Conservation (phyloP, 352 stramenopile genomes). For the Phytophthora capsici region DNA sequence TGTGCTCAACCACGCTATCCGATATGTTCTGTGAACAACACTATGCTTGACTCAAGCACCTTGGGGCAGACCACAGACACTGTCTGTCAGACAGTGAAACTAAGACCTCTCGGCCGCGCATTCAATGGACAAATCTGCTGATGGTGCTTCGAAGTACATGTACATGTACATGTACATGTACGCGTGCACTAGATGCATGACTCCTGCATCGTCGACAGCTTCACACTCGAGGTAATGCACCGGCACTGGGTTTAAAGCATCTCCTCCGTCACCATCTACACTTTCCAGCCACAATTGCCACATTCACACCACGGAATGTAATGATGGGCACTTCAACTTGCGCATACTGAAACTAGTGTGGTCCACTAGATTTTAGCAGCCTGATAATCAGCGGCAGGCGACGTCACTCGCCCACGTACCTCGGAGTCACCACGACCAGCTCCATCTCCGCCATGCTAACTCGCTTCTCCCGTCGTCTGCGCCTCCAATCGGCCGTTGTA, state of each 20-base stretch:
- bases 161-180: too few species aligned
- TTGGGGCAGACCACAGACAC: too few species aligned
- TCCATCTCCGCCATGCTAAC: slow-evolving; percentile 25
- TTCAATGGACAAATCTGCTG: too few species aligned
- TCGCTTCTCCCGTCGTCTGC: slow-evolving; percentile 21
- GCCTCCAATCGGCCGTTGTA: slow-evolving; percentile 6
- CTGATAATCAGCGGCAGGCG: neutral
- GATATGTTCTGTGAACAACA: too few species aligned
- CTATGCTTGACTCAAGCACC: too few species aligned
- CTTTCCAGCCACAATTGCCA: slow-evolving; percentile 17
- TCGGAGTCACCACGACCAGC: neutral
- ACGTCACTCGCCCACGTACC: slow-evolving; percentile 32
- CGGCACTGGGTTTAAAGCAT: neutral
- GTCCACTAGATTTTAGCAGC: slow-evolving; percentile 20
- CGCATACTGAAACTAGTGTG: slow-evolving; percentile 25
- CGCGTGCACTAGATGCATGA: too few species aligned
- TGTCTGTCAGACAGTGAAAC: too few species aligned
- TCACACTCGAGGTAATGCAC: neutral
- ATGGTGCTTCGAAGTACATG: too few species aligned
- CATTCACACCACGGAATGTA: slow-evolving; percentile 5
- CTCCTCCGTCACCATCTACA: slow-evolving; percentile 22
- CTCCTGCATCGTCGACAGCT: neutral
- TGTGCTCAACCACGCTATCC: too few species aligned
- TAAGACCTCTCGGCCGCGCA: too few species aligned
- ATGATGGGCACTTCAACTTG: slow-evolving; percentile 35